Evolutionary conservation across 306 rosid species (phyloP).

Genomic region (Cicer chorassanicum): DNA sequence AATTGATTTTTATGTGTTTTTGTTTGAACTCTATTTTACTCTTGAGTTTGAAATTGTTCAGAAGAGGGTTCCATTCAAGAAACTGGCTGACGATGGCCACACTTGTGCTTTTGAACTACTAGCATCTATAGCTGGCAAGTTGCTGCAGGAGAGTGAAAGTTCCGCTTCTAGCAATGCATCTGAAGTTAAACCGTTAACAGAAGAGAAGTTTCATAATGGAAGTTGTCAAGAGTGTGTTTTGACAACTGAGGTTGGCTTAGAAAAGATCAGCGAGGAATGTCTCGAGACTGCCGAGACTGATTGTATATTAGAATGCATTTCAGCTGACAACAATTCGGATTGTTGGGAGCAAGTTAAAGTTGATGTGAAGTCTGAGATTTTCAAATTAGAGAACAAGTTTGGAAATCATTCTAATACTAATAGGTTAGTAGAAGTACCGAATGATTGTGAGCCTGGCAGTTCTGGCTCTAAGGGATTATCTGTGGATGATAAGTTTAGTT

Average conservation of each 20-base stretch:
- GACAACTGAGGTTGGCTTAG: slow-evolving; percentile 50
- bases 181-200: slow-evolving; percentile 50
- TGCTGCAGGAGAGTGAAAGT: slow-evolving; percentile 84
- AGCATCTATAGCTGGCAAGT: slow-evolving; percentile 91
- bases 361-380: slow-evolving; percentile 54
- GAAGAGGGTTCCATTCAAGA: slow-evolving; percentile 68
- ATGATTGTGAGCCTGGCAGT: slow-evolving; percentile 42
- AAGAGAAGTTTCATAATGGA: slow-evolving; percentile 55
- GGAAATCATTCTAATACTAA: slow-evolving; percentile 45
- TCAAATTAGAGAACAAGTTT: slow-evolving; percentile 49
- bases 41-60: slow-evolving; percentile 54
- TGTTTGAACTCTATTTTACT: slow-evolving; percentile 38
- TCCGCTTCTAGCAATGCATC: slow-evolving; percentile 83
- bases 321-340: slow-evolving; percentile 50
- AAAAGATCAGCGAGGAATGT: slow-evolving; percentile 50
- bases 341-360: slow-evolving; percentile 48
- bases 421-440: slow-evolving; percentile 53
- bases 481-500: slow-evolving; percentile 52
- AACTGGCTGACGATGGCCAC: slow-evolving; percentile 55
- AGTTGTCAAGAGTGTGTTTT: slow-evolving; percentile 58
- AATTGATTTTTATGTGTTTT: slow-evolving; percentile 4
- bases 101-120: slow-evolving; percentile 78
- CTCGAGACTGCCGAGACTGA: slow-evolving; percentile 49
- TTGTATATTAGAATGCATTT: slow-evolving; percentile 55
- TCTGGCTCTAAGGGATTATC: slow-evolving; percentile 51